Evolutionary conservation across 352 stramenopile species (phyloP).

Genomic region (Salisapilia sapeloensis): DNA sequence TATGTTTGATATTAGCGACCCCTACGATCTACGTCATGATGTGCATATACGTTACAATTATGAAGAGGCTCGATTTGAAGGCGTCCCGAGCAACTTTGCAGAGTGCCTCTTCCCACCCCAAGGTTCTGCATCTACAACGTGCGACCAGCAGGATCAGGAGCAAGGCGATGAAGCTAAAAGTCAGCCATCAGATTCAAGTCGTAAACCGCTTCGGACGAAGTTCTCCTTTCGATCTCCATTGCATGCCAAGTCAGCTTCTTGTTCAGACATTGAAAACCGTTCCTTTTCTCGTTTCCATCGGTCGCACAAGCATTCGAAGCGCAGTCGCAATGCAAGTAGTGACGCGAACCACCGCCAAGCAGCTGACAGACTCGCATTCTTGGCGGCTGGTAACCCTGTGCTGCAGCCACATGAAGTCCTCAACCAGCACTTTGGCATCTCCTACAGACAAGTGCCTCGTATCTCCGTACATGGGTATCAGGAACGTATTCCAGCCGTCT

Average conservation of each 20-base stretch:
- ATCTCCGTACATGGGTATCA: conserved; percentile 43
- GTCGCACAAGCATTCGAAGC: too few species aligned
- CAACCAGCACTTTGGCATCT: conserved; percentile 77
- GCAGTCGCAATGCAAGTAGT: conserved; percentile 3
- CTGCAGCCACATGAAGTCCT: conserved; percentile 19
- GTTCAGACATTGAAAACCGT: conserved; percentile 7
- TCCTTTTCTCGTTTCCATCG: too few species aligned
- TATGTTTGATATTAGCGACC: conserved; percentile 44
- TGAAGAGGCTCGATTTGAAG: conserved; percentile 69
- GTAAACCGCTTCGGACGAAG: too few species aligned
- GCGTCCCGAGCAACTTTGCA: conserved; percentile 66
- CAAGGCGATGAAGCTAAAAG: too few species aligned
- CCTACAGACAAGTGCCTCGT: conserved; percentile 55
- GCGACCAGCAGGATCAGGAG: conserved; percentile 1
- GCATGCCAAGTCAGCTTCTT: too few species aligned
- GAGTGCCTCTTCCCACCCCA: conserved; percentile 11
- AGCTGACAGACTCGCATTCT: too few species aligned
- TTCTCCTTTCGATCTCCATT: too few species aligned
- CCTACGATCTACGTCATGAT: conserved; percentile 65
- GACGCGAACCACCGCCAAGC: too few species aligned
- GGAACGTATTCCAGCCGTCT: conserved; percentile 64
- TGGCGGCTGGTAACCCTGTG: too few species aligned
- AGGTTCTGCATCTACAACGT: not conserved
- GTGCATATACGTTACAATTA: conserved; percentile 82
- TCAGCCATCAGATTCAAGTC: too few species aligned